These are phyloP conservation scores for Cerrena zonata DNA, from an alignment of 1,284 basidiomycete species.

Conservation along the genomic window DNA sequence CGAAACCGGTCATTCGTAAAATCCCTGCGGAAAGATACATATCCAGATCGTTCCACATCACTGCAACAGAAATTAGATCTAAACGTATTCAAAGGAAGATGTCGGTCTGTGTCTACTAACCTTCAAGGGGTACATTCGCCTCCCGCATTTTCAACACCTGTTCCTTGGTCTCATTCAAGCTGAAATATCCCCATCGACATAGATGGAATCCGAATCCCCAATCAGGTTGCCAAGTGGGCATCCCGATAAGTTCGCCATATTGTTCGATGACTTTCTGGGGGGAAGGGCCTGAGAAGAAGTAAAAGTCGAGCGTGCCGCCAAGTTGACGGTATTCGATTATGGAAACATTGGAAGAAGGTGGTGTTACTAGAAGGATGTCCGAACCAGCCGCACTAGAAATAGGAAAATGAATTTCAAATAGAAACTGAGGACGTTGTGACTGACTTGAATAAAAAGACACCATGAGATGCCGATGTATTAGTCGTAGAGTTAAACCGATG, in stretches of 20 bases:
- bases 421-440: too few relatives aligned
- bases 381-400: constrained; percentile 50
- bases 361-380: constrained; percentile 59
- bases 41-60: constrained; percentile 78
- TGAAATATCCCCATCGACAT: constrained; percentile 44
- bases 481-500: constrained; percentile 50
- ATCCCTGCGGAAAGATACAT: constrained; percentile 40
- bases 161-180: constrained; percentile 33
- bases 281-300: constrained; percentile 63
- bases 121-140: constrained; percentile 62
- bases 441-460: constrained; percentile 63
- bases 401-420: too few relatives aligned
- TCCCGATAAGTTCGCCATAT: constrained; percentile 55
- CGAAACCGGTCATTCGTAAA: too few relatives aligned
- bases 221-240: constrained; percentile 61
- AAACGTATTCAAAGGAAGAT: too few relatives aligned
- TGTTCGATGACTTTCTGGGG: constrained; percentile 64
- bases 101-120: too few relatives aligned
- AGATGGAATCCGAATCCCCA: constrained; percentile 72
- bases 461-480: constrained; percentile 53
- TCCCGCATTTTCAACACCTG: constrained; percentile 56
- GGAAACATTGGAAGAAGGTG: constrained; percentile 41
- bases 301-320: constrained; percentile 55
- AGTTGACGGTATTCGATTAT: constrained; percentile 61
- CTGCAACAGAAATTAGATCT: constrained; percentile 29